These are phyloP conservation scores for Lactarius hatsudake DNA, from an alignment of 768 basidiomycete species.

Conservation along the genomic window DNA sequence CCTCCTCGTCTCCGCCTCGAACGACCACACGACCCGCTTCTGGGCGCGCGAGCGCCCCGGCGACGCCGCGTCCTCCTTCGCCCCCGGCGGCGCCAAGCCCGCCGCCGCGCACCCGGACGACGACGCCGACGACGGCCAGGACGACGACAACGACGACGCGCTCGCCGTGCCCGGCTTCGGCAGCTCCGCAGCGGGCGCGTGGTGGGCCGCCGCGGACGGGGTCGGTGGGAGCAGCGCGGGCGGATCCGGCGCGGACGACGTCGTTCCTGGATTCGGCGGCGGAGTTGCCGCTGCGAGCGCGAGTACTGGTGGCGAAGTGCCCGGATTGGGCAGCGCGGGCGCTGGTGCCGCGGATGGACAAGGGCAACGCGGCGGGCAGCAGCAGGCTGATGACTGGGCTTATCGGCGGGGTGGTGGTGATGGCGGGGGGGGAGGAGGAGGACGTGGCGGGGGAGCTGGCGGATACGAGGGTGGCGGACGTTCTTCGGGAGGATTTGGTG, in stretches of 20 bases:
- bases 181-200: constrained; percentile 39
- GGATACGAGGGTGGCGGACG: constrained; percentile 35
- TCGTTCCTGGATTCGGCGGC: constrained; percentile 37
- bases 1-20: constrained; percentile 89
- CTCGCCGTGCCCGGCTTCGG: constrained; percentile 74
- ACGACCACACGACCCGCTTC: constrained; percentile 99
- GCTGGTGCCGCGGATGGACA: constrained; percentile 5
- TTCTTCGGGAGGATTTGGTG: constrained; percentile 32
- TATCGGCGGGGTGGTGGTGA: constrained; percentile 31
- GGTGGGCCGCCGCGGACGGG: constrained; percentile 28
- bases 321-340: constrained; percentile 1
- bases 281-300: constrained; percentile 25
- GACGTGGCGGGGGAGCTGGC: constrained; percentile 35
- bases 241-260: constrained; percentile 45
- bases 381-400: constrained; percentile 19
- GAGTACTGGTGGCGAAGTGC: background rate
- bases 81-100: constrained; percentile 81
- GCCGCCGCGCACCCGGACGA: constrained; percentile 64
- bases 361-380: constrained; percentile 11
- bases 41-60: constrained; percentile 92
- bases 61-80: constrained; percentile 74
- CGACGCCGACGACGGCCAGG: constrained; percentile 41
- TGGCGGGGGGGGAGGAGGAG: constrained; percentile 23
- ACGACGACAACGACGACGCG: constrained; percentile 71
- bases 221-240: constrained; percentile 32